Evolutionary conservation across 2,329 filamentous ascomycete species (phyloP).

Genomic region (Fusarium chuoi): DNA sequence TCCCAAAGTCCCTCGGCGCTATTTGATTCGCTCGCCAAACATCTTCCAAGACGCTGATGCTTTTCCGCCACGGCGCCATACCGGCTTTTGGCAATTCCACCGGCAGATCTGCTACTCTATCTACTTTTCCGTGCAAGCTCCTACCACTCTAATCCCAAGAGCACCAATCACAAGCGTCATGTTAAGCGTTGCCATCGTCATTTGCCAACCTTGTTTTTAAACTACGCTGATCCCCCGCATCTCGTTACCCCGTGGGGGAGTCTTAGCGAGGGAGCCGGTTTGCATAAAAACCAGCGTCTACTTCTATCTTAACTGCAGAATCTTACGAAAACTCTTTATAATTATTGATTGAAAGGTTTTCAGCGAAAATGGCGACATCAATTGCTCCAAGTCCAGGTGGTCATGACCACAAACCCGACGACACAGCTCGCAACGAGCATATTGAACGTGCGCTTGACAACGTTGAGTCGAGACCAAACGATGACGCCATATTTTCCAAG

Average conservation of each 20-base stretch:
- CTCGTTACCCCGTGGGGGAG: slow-evolving; percentile 12
- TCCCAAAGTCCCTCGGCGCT: rapidly evolving
- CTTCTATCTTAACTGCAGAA: too few relatives aligned
- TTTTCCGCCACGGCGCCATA: background rate
- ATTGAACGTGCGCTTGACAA: slow-evolving; percentile 10
- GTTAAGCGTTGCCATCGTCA: background rate
- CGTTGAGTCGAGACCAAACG: slow-evolving; percentile 8
- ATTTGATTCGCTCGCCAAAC: background rate
- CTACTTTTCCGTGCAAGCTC: background rate
- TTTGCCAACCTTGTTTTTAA: slow-evolving; percentile 17
- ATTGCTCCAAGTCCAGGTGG: background rate
- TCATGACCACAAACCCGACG: background rate
- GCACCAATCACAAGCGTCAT: background rate
- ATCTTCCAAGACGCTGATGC: background rate
- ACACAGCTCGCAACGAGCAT: slow-evolving; percentile 6
- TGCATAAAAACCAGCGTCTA: background rate
- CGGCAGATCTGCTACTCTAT: background rate
- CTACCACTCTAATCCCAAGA: background rate
- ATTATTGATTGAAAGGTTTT: background rate
- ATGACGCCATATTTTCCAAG: slow-evolving; percentile 25
- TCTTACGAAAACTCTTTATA: background rate
- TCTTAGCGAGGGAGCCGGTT: background rate
- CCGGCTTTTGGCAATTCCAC: background rate
- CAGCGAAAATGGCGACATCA: background rate
- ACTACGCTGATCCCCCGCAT: slow-evolving; percentile 21